Evolutionary conservation across 345 rosid species (phyloP), one percentile per base, ranked within the genome.

Genomic region (Gossypium ekmanianum): DNA sequence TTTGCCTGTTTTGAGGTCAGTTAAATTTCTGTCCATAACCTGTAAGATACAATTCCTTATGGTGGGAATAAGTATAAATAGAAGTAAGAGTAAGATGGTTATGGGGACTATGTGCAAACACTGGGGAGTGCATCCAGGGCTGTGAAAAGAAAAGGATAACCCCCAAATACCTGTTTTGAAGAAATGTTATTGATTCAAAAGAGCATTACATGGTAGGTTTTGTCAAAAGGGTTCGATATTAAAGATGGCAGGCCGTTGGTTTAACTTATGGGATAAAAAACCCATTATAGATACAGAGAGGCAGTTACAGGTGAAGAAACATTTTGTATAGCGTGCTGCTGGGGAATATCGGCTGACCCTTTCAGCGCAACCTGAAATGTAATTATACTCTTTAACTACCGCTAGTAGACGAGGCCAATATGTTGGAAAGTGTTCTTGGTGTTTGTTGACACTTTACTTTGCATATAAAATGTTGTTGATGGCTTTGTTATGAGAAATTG

Each of bases 361-460:
- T 87, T 87, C 82, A 62, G 82, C 85, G 75, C 71, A 57, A 78
- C 88, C 83, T 62, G 83, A 85, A 80, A 77, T 86, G 94, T 87
- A 86, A 86, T 76, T 77, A 65, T 69, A 55, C 74, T 71, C 51
- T 71, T 34, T 26, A 18, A 20, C 47, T 55, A 54, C 41, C 18
- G 9, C 11, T 54, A 54, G n/a, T 71, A 17, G 51, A 39, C n/a
- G 3, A 54, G 7, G 7, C 41, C 41, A 34, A 1, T 34, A 5
- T 34, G 41, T 34, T 5, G 7, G 41, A 34, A 34, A 34, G 41
- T 34, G 41, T 5, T 34, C 39, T 34, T 34, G 7, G 41, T 34
- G 7, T 34, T 34, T 34, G 41, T 34, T 1, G 41, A 34, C 41
- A 5, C 41, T 5, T 5, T 34, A 34, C 41, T 34, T 34, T 5